Evolutionary conservation across 371 early-diverging fungal genomes (phyloP).

Genomic region (Choanephora cucurbitarum): DNA sequence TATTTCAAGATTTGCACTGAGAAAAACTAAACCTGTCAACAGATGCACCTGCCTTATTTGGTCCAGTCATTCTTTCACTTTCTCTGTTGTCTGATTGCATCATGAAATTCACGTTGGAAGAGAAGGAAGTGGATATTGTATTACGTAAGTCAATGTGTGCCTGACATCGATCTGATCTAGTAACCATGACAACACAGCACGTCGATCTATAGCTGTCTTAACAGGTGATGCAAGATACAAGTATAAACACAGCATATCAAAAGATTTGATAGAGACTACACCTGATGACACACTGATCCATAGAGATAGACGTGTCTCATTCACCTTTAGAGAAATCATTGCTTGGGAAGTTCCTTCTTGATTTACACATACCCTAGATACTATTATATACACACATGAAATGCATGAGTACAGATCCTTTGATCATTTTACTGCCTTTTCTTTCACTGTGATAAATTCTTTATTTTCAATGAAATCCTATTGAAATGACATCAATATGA

Average conservation of each 20-base stretch:
- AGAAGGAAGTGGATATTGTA: slow-evolving; percentile 33
- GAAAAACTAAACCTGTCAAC: slow-evolving; percentile 14
- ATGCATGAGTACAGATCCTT: too few species aligned
- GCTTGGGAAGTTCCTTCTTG: slow-evolving; percentile 23
- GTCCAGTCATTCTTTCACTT: slow-evolving; percentile 62
- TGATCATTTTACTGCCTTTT: too few species aligned
- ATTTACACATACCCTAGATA: too few species aligned
- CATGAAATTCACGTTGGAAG: slow-evolving; percentile 60
- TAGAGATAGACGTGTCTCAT: slow-evolving; percentile 44
- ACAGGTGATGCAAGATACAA: slow-evolving; percentile 61
- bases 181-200: slow-evolving; percentile 31
- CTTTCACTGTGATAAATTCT: too few species aligned
- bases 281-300: slow-evolving; percentile 27
- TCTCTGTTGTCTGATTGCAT: slow-evolving; percentile 70
- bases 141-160: slow-evolving; percentile 45
- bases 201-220: slow-evolving; percentile 69
- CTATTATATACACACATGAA: too few species aligned
- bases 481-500: too few species aligned
- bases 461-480: too few species aligned
- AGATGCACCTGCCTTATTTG: slow-evolving; percentile 70
- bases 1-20: too few species aligned
- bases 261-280: slow-evolving; percentile 54
- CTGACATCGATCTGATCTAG: neutral
- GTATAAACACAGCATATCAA: slow-evolving; percentile 70
- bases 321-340: slow-evolving; percentile 47